Conservation (phyloP, 2,329 filamentous ascomycete species). For the Thielaviopsis ethacetica region DNA sequence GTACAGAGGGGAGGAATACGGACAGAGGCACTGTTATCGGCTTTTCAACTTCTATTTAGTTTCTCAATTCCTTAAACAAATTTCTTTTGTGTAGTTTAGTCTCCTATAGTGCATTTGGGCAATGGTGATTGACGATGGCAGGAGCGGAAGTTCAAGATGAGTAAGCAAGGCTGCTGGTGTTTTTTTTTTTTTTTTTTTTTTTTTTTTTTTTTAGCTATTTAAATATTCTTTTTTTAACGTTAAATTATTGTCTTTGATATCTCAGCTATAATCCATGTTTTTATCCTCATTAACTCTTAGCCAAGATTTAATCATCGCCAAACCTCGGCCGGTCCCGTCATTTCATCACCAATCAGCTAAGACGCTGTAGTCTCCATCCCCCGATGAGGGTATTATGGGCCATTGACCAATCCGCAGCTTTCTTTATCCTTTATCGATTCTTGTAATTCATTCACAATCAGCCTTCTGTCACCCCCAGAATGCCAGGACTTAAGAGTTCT, state of each 20-base stretch:
- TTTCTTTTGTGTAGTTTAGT: no score
- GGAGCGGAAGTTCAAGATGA: background rate
- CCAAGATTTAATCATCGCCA: background rate
- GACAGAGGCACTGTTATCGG: no score
- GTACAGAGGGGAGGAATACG: no score
- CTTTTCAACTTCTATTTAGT: no score
- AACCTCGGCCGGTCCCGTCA: background rate
- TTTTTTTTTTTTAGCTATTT: background rate
- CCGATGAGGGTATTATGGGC: background rate
- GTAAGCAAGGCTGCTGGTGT: background rate
- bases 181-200: background rate
- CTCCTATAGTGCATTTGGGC: no score
- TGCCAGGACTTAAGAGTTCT: conserved; percentile 7
- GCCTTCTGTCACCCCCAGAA: background rate
- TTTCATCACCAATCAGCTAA: background rate
- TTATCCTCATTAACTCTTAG: background rate
- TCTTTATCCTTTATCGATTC: background rate
- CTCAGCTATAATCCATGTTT: background rate
- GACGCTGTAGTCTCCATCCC: background rate
- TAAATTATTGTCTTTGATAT: background rate
- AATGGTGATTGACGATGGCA: background rate
- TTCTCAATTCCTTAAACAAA: no score
- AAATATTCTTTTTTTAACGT: background rate
- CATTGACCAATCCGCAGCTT: background rate
- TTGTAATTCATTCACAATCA: background rate